A percentile compares a stretch with the other conserved stretches of the same genome.
Evolutionary conservation across 176 grass and related monocot species (phyloP).

Genomic region (Leersia perrieri): DNA sequence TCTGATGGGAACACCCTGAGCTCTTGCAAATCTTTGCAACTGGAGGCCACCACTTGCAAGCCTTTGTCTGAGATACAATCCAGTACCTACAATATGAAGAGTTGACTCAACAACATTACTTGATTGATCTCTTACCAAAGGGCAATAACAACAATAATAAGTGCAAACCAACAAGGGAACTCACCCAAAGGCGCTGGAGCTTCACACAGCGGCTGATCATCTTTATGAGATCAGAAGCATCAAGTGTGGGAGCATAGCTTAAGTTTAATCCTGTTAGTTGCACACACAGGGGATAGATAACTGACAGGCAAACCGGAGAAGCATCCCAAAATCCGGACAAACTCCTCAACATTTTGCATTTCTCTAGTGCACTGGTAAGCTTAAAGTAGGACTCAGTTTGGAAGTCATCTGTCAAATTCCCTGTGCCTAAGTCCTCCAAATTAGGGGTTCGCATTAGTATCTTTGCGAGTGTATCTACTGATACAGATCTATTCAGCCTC

Average conservation of each 20-base stretch:
- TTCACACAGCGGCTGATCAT: slow-evolving; percentile 65
- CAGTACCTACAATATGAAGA: slow-evolving; percentile 55
- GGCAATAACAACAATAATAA: background rate
- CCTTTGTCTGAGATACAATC: slow-evolving; percentile 82
- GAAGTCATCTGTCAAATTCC: slow-evolving; percentile 52
- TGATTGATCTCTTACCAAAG: background rate
- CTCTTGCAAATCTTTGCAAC: slow-evolving; percentile 81
- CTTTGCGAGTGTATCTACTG: slow-evolving; percentile 61
- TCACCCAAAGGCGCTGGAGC: slow-evolving; percentile 91
- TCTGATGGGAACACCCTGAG: slow-evolving; percentile 85
- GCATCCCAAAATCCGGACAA: slow-evolving; percentile 86
- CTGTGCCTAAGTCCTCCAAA: slow-evolving; percentile 70
- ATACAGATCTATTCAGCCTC: slow-evolving; percentile 63
- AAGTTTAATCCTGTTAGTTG: slow-evolving; percentile 77
- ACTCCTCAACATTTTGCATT: slow-evolving; percentile 68
- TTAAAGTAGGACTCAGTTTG: slow-evolving; percentile 40
- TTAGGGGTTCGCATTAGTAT: slow-evolving; percentile 59
- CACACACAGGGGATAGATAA: slow-evolving; percentile 52
- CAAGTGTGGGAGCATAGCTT: slow-evolving; percentile 69
- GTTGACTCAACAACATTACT: background rate
- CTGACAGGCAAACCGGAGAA: slow-evolving; percentile 41
- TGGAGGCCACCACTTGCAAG: slow-evolving; percentile 64
- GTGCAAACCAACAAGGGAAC: slow-evolving; percentile 1
- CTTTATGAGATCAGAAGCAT: slow-evolving; percentile 54
- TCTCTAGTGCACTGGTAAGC: slow-evolving; percentile 48